A percentile compares a stretch with the other conserved stretches of the same genome.
These are phyloP conservation scores for Phytophthora multivora DNA, from an alignment of 352 stramenopile species.

Conservation along the genomic window DNA sequence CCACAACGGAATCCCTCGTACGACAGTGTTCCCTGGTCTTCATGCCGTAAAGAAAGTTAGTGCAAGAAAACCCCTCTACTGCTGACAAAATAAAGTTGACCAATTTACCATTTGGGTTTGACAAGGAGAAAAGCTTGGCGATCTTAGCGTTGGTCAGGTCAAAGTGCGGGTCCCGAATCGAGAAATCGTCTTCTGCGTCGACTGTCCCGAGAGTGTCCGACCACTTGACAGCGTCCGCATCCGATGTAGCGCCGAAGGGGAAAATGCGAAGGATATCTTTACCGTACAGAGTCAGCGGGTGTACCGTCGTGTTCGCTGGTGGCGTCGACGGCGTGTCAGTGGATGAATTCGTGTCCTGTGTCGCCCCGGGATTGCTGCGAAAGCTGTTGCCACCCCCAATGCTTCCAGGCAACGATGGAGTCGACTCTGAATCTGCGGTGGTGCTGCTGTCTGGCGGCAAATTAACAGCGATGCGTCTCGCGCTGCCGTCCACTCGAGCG, in stretches of 20 bases:
- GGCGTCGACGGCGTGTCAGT: constrained; percentile 10
- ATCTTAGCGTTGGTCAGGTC: constrained; percentile 30
- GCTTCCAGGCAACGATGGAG: constrained; percentile 10
- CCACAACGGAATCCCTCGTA: constrained; percentile 71
- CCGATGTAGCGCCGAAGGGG: constrained; percentile 54
- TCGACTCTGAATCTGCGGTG: neutral
- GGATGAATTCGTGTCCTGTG: constrained; percentile 14
- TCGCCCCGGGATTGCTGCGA: constrained; percentile 22
- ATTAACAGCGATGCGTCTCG: constrained; percentile 33
- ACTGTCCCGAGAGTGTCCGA: constrained; percentile 17
- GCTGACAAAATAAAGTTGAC: too few relatives aligned
- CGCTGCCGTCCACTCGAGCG: constrained; percentile 25
- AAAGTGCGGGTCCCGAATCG: constrained; percentile 27
- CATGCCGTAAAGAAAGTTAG: neutral
- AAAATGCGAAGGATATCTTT: constrained; percentile 60
- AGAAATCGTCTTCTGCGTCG: constrained; percentile 22
- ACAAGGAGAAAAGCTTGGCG: constrained; percentile 55
- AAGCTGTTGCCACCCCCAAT: constrained; percentile 25
- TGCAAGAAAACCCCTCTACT: too few relatives aligned
- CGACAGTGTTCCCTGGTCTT: constrained; percentile 54
- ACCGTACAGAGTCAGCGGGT: constrained; percentile 52
- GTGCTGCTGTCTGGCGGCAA: neutral
- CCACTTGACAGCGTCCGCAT: constrained; percentile 52
- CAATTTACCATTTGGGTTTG: constrained; percentile 47
- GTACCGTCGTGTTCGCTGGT: constrained; percentile 17